Base-by-base conservation (phyloP, 169 alveolate genomes). In the Plasmodium fragile region DNA sequence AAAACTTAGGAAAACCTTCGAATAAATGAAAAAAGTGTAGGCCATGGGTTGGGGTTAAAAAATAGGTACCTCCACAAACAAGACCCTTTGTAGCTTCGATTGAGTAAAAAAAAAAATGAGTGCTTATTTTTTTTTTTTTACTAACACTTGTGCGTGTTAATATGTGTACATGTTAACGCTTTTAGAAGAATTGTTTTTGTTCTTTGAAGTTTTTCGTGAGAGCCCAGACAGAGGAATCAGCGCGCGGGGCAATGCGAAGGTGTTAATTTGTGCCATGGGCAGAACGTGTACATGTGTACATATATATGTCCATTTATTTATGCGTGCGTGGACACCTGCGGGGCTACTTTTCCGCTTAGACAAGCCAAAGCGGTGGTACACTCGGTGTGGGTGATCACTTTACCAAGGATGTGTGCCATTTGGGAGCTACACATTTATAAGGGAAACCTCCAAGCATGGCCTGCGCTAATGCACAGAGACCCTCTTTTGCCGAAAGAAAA, bases 71-170 rank as follows among this genome's bases (percentile, higher is more conserved):
- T 28, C 0, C 30, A 25, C 13, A 65, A 65, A 65, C 4, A 3
- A 65, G 75, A 65, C 55, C 55, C 43, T 78, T 78, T 10, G 55
- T 4, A 78, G 43, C 32, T 43, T 25, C 83, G 16, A 8, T 78
- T 78, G 53, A 36, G 18, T 16, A 41, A 30, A 78, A 78, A 78
- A 78, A 77, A 77, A 78, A 78, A 65, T 25, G 75, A 65, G n/a
- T n/a, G 75, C 13, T 8, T 25, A 18, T 25, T 1, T 59, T 55
- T 53, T 2, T 39, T 39, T n/a, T 65, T 25, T 65, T 65, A 65
- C 75, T 13, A 49, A 49, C 59, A 49, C 8, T 13, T 49, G 25
- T 49, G 6, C 22, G 22, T 49, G n/a, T 39, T 39, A 65, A 65
- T 65, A 59, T 59, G 11, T 65, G 30, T 65, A 65, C 36, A 18